Base-by-base conservation (phyloP, 768 basidiomycete species). In the Lactarius hengduanensis region DNA sequence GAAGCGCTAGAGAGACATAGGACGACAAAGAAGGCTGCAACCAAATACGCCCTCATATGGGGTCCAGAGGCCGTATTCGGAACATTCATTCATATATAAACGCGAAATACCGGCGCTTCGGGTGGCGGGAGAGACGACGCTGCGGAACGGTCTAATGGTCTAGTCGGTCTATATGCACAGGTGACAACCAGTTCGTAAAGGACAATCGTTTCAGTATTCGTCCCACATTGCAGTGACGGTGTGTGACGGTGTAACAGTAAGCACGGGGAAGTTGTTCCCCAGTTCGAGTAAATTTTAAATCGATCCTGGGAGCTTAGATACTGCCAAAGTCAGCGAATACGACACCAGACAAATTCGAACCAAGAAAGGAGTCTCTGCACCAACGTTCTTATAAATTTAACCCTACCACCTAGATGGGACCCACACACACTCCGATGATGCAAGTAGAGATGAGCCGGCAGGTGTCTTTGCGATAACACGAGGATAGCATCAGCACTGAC, bases 1-100 rank as follows among this genome's bases (percentile, higher is more conserved):
- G 63, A 63, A 50, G 45, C 45, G 38, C 62, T 28, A 20, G 43
- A 60, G 22, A 2, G n/a, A 10, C 40, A 43, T 32, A 18, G 43
- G 56, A 56, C 28, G 34, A 65, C 64, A 32, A 65, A 59, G 59
- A 60, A 60, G 11, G 16, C 57, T n/a, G 22, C 45, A 50, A 45
- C 20, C 28, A 15, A n/a, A 64, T 26, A 9, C 26, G 45, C 28
- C 34, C 4, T 50, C 57, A 38, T 18, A n/a, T 22, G 55, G 53
- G 7, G 32, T 4, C 5, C 50, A 50, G n/a, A 5, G 11, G 22
- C 47, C n/a, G 11, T 10, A 50, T 40, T 4, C 11, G 50, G 26
- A 26, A 26, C 11, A 13, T 50, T 45, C n/a, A 13, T 47, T 47
- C n/a, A n/a, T 22, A 47, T 4, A 9, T 13, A 28, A 53, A 13